Evolutionary conservation across 495 filamentous ascomycete genomes (phyloP).

Genomic region (Aspergillus asperescens): DNA sequence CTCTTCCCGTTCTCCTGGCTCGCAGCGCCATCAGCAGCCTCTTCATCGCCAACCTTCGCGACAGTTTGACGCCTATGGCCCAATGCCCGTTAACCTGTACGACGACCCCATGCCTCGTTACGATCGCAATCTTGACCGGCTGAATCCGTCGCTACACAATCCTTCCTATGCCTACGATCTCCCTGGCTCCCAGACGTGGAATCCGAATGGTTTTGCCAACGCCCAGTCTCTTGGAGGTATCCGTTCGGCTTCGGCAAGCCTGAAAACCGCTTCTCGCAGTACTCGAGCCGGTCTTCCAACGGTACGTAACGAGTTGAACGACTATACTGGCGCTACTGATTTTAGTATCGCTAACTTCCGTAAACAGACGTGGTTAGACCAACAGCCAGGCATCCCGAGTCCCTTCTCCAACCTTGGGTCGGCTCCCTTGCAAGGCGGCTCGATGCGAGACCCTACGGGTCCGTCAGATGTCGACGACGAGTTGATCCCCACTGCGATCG

Average conservation of each 20-base stretch:
- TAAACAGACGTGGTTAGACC: conserved; percentile 56
- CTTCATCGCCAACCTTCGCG: conserved; percentile 63
- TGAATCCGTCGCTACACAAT: conserved; percentile 50
- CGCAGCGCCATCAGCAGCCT: conserved; percentile 58
- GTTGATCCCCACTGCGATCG: conserved; percentile 95
- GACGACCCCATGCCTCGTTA: conserved; percentile 59
- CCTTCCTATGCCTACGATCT: conserved; percentile 55
- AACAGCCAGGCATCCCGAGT: conserved; percentile 48
- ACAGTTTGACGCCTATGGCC: conserved; percentile 62
- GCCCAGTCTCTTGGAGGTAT: conserved; percentile 49
- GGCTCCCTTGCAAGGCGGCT: conserved; percentile 44
- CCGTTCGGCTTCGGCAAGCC: conserved; percentile 50
- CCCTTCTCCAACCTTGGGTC: conserved; percentile 51
- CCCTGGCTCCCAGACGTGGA: conserved; percentile 63
- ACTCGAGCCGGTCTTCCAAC: conserved; percentile 54
- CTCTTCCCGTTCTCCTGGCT: conserved; percentile 55
- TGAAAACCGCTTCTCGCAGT: conserved; percentile 49
- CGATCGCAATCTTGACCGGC: conserved; percentile 54
- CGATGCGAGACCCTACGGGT: conserved; percentile 49
- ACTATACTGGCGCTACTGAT: not conserved
- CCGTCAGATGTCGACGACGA: conserved; percentile 64
- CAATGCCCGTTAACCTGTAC: conserved; percentile 57
- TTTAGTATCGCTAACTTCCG: conserved; percentile 3
- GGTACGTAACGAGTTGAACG: conserved; percentile 36
- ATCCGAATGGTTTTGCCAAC: conserved; percentile 51